These are phyloP conservation scores for Microglena sp. DNA, from an alignment of 139 green algal genomes.

Conservation along the genomic window DNA sequence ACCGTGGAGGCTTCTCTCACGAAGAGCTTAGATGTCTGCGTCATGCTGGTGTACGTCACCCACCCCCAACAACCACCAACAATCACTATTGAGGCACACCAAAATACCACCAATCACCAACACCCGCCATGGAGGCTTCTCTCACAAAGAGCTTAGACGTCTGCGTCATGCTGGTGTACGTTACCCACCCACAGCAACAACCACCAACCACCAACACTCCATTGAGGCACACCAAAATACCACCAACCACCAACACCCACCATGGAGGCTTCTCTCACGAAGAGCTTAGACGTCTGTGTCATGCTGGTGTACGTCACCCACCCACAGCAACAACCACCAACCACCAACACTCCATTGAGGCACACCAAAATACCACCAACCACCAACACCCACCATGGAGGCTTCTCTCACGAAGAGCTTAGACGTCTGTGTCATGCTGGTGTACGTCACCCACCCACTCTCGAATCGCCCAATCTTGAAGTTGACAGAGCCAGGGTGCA, in stretches of 20 bases:
- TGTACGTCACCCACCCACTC: constrained; percentile 77
- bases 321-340: no score
- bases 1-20: constrained; percentile 67
- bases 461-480: constrained; percentile 62
- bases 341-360: not conserved
- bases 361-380: not conserved
- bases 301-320: no score
- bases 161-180: constrained; percentile 73
- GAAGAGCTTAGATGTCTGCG: constrained; percentile 42
- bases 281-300: constrained; percentile 41
- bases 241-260: no score
- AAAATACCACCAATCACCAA: no score
- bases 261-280: constrained; percentile 61
- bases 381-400: not conserved
- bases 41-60: no score
- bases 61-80: no score
- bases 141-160: not conserved
- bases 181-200: constrained; percentile 71
- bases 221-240: no score
- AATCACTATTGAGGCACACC: no score
- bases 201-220: no score
- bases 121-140: no score
- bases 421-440: constrained; percentile 54
- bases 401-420: not conserved
- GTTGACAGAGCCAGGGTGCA: constrained; percentile 82